Evolutionary conservation across 176 grass and related monocot genomes (phyloP).

Genomic region (Secale cereale): DNA sequence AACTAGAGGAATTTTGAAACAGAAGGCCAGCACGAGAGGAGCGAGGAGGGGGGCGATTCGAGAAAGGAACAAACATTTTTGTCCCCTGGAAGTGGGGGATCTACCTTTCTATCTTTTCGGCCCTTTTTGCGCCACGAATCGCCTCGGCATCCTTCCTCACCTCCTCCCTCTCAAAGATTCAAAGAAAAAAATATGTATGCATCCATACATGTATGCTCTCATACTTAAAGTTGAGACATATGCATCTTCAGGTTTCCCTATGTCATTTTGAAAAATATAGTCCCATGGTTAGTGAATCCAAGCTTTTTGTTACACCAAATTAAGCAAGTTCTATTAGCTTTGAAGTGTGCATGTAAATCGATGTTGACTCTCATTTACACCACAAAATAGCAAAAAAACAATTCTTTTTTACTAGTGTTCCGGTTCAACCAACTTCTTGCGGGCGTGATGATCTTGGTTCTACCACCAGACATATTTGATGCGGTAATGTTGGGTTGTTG

Average conservation of each 20-base stretch:
- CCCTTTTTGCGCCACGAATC: constrained; percentile 22
- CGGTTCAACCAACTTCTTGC: not conserved
- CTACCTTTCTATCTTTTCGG: constrained; percentile 44
- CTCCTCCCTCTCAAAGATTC: constrained; percentile 14
- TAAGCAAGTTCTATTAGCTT: not conserved
- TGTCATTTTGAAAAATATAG: not conserved
- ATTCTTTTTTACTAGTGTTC: not conserved
- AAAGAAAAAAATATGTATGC: not conserved
- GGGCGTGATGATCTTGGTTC: not conserved
- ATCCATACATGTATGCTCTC: not conserved
- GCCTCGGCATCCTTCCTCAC: constrained; percentile 24
- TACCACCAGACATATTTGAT: not conserved
- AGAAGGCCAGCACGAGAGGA: not conserved
- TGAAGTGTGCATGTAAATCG: no score
- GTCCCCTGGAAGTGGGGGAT: constrained; percentile 38
- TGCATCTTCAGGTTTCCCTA: not conserved
- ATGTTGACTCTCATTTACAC: not conserved
- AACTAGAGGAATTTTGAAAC: not conserved
- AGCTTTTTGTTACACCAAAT: not conserved
- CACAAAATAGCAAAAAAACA: not conserved
- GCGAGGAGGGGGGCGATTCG: not conserved
- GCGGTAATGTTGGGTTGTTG: no score
- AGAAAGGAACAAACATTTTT: constrained; percentile 33
- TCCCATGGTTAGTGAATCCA: not conserved
- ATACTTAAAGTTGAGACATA: not conserved